Evolutionary conservation across 768 basidiomycete genomes (phyloP), one percentile per base, ranked within the genome.

Genomic region (Kwoniella europaea): DNA sequence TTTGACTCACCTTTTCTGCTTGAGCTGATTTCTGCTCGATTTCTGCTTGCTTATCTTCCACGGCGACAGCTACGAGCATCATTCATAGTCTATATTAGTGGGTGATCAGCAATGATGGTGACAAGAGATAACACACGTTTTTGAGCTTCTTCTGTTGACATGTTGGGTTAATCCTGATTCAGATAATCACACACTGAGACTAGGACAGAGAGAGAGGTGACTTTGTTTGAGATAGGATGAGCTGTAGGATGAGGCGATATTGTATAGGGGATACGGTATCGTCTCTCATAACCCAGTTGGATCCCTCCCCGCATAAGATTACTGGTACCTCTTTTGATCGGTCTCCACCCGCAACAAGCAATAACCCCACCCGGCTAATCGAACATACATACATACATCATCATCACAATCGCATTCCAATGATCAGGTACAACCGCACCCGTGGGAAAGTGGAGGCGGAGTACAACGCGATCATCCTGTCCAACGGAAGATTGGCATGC

Each of bases 121-220:
- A 29, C 22, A 16, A 50, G 35, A 9, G 18, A 18, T 22, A 7
- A 62, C 69, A 52, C 63, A 70, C 69, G 69, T 70, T 70, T 65
- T 50, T 64, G 56, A 59, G 63, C 69, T 65, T 70, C 63, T 60
- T 70, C 69, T 2, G 58, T 57, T 9, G 69, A 65, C 63, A 66
- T 71, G 20, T 10, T 71, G 41, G 43, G 35, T 6, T 46, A 18
- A 20, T 61, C 2, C 44, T 10, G 10, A 6, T 12, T 46, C 5
- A 46, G 44, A 46, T 46, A 16, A 16, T 46, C 27, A 27, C 27
- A 27, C 27, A 4, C 2, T 27, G 27, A 35, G 35, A 35, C 35
- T 35, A 4, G 35, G 3, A 6, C 35, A 35, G 4, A 35, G 35
- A 35, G 35, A 35, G 5, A 35, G 35, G 35, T 1, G 35, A 35